These are phyloP conservation scores for Xylariales sp. DNA, from an alignment of 2,329 filamentous ascomycete species.

Conservation along the genomic window DNA sequence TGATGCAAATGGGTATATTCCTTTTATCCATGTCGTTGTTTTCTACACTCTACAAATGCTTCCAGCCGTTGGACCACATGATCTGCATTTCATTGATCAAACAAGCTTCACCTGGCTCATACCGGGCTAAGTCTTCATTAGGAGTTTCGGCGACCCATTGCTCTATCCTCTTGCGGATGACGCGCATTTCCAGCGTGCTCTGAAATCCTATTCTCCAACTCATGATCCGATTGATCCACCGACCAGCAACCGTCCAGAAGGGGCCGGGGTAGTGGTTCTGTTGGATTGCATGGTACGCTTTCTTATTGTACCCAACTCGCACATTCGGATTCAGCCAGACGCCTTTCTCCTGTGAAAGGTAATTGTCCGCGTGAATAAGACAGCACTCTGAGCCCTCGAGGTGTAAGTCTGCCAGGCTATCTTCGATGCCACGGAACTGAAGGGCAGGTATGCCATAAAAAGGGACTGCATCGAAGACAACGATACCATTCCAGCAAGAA, in stretches of 20 bases:
- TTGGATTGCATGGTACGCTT: slow-evolving; percentile 32
- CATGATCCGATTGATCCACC: slow-evolving; percentile 30
- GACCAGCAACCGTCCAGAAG: slow-evolving; percentile 40
- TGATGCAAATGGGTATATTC: too few species aligned
- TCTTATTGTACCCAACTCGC: slow-evolving; percentile 44
- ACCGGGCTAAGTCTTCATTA: slow-evolving; percentile 22
- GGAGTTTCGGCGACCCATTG: slow-evolving; percentile 34
- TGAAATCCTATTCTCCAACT: slow-evolving; percentile 28
- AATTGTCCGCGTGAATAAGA: slow-evolving; percentile 55
- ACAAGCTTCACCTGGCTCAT: slow-evolving; percentile 43
- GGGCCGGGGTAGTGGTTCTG: slow-evolving; percentile 34
- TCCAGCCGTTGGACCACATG: slow-evolving; percentile 54
- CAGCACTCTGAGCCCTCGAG: slow-evolving; percentile 61
- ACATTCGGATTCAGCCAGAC: slow-evolving; percentile 53
- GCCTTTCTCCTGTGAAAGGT: slow-evolving; percentile 36
- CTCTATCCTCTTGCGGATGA: slow-evolving; percentile 35
- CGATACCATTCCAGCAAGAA: slow-evolving; percentile 68
- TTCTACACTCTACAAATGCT: slow-evolving; percentile 49
- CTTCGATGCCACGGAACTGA: slow-evolving; percentile 57
- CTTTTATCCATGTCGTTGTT: too few species aligned
- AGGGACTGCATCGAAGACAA: slow-evolving; percentile 38
- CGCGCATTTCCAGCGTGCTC: slow-evolving; percentile 30
- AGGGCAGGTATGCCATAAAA: slow-evolving; percentile 43
- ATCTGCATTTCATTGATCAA: slow-evolving; percentile 58
- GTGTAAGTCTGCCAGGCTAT: slow-evolving; percentile 47